These are phyloP conservation scores for Phytopythium vexans DNA, from an alignment of 352 stramenopile species.

Conservation along the genomic window DNA sequence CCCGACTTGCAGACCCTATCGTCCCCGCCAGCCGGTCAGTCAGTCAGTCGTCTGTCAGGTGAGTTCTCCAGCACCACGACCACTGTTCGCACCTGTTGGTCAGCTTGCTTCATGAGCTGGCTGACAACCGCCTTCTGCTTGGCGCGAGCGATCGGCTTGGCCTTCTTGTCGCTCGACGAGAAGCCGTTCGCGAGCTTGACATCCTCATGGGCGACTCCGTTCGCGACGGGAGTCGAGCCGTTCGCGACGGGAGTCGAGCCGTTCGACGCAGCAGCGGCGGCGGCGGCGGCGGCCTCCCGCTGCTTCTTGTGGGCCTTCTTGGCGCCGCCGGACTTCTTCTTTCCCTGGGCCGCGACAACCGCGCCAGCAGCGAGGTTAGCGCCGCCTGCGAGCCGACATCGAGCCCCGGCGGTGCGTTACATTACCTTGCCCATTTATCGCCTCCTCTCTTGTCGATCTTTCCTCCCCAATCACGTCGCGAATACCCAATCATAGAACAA, in stretches of 20 bases:
- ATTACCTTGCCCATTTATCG: too few species aligned
- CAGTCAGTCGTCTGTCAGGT: neutral
- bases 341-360: constrained; percentile 8
- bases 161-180: constrained; percentile 7
- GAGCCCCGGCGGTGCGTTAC: neutral
- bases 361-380: neutral
- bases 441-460: too few species aligned
- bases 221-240: neutral
- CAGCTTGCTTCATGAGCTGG: constrained; percentile 56
- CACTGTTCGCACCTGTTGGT: constrained; percentile 31
- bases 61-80: neutral
- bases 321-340: constrained; percentile 35
- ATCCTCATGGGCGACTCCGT: neutral
- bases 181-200: constrained; percentile 4
- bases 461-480: too few species aligned
- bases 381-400: neutral
- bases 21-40: neutral
- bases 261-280: neutral
- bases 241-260: constrained; percentile 5
- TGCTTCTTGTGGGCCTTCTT: constrained; percentile 62
- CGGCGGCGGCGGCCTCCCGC: constrained; percentile 17
- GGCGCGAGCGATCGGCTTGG: constrained; percentile 21
- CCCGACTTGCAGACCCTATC: constrained; percentile 59
- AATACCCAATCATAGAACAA: too few species aligned
- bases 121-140: constrained; percentile 58